Evolutionary conservation across 2,329 filamentous ascomycete species (phyloP).

Genomic region (Xylaria multiplex): DNA sequence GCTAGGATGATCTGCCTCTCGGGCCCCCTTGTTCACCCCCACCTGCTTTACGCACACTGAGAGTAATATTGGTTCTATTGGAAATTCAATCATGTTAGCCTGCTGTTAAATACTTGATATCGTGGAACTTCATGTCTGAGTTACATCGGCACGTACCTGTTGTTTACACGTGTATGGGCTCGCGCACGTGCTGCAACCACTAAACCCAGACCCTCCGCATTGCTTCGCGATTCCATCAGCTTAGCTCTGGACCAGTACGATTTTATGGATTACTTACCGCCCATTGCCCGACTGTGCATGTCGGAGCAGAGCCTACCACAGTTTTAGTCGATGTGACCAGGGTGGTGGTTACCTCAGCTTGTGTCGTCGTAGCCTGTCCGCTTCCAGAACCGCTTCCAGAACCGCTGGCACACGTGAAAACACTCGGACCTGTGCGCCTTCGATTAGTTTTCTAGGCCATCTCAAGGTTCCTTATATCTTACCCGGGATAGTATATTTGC

Average conservation of each 20-base stretch:
- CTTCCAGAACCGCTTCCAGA: constrained; percentile 25
- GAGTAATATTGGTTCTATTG: constrained; percentile 32
- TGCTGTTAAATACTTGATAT: neutral
- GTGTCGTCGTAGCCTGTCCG: constrained; percentile 21
- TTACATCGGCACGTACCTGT: constrained; percentile 34
- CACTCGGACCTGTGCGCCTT: constrained; percentile 36
- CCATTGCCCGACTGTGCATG: constrained; percentile 34
- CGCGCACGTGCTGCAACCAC: constrained; percentile 40
- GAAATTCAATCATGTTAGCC: neutral
- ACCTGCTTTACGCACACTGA: constrained; percentile 19
- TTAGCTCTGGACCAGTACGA: neutral
- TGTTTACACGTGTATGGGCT: constrained; percentile 37
- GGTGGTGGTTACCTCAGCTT: constrained; percentile 33
- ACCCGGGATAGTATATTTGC: constrained; percentile 50
- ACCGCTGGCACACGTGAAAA: constrained; percentile 40
- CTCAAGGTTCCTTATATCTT: constrained; percentile 4
- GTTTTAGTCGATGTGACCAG: constrained; percentile 38
- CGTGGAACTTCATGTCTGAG: neutral
- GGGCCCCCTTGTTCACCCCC: neutral
- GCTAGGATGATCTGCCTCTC: neutral
- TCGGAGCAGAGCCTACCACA: constrained; percentile 28
- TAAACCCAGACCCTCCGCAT: constrained; percentile 39
- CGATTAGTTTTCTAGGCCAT: constrained; percentile 11
- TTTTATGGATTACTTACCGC: constrained; percentile 23
- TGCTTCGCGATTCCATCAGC: constrained; percentile 29